Evolutionary conservation across 139 green algal species (phyloP), one percentile per base, ranked within the genome.

Genomic region (Raphidocelis subcapitata): DNA sequence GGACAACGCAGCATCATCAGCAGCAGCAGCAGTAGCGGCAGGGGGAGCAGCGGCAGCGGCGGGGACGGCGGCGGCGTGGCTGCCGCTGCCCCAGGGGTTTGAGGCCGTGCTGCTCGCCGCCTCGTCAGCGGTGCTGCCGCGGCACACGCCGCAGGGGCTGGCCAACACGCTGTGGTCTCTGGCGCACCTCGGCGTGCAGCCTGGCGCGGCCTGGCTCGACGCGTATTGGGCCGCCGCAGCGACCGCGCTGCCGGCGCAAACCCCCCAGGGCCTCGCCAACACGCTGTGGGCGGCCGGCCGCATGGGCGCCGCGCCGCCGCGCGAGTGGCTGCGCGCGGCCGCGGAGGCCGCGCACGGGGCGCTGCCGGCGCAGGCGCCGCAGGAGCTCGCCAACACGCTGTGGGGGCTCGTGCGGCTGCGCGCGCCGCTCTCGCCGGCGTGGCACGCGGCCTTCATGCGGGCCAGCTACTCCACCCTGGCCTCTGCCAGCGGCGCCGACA

Each of bases 391-490:
- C 65, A 79, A 60, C 14, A 24, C 64, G 18, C 12, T 74, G 31
- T 79, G 73, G 73, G 54, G 64, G 24, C 10, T 79, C 28, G 64
- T 62, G 26, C 61, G 46, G 32, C 51, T 77, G 62, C 47, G 69
- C 61, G 69, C 67, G 59, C 10, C 8, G 10, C 8, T 65, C 29
- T 20, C n/a, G 28, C 12, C 23, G 59, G 29, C 29, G 5, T 67
- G 56, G 57, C 41, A 67, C 36, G 28, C 21, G 47, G 69, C 60
- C 12, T 56, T 75, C 18, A 21, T 67, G 56, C 65, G 65, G 26
- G 35, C 33, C 57, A 75, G 69, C 28, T 24, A 60, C 23, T 3
- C 29, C 10, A 29, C 5, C 1, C 21, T 77, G 44, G 14, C 33
- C 18, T n/a, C 37, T 5, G 61, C 61, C 1, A 65, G n/a, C 0